Conservation (phyloP, 2,329 filamentous ascomycete genomes). For the Camillea tinctor region DNA sequence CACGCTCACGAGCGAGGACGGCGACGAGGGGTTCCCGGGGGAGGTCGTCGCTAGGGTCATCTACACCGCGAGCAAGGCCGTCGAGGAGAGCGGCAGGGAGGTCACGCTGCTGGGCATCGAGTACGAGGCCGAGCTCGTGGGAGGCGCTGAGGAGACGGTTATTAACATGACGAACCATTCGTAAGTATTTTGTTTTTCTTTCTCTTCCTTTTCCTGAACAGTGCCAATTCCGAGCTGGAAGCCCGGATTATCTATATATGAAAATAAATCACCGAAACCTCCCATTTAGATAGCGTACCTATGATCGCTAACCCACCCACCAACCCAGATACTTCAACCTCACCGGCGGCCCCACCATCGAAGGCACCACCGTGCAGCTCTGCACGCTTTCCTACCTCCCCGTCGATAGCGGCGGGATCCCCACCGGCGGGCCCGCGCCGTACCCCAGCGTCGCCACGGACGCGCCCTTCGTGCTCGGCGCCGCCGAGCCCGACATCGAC, state of each 20-base stretch:
- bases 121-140: slow-evolving; percentile 81
- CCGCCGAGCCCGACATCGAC: slow-evolving; percentile 73
- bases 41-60: slow-evolving; percentile 74
- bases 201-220: no score
- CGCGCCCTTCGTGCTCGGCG: slow-evolving; percentile 69
- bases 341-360: slow-evolving; percentile 49
- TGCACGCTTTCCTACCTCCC: slow-evolving; percentile 66
- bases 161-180: slow-evolving; percentile 97
- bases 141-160: slow-evolving; percentile 80
- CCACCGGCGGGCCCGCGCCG: slow-evolving; percentile 62
- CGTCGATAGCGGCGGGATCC: slow-evolving; percentile 71
- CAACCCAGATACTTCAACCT: slow-evolving; percentile 63
- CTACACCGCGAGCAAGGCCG: slow-evolving; percentile 74
- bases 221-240: no score
- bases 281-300: no score
- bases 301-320: neutral
- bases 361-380: slow-evolving; percentile 66
- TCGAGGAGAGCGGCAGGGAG: slow-evolving; percentile 54
- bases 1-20: slow-evolving; percentile 67
- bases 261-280: no score
- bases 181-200: slow-evolving; percentile 42
- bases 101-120: slow-evolving; percentile 78
- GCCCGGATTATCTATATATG: no score
- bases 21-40: slow-evolving; percentile 88
- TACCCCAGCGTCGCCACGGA: slow-evolving; percentile 66